Percentiles rank a stretch among this genome's conserved stretches.
phyloP scores from a whole-genome alignment of 768 basidiomycete genomes.

The Cyathus striatus region DNA sequence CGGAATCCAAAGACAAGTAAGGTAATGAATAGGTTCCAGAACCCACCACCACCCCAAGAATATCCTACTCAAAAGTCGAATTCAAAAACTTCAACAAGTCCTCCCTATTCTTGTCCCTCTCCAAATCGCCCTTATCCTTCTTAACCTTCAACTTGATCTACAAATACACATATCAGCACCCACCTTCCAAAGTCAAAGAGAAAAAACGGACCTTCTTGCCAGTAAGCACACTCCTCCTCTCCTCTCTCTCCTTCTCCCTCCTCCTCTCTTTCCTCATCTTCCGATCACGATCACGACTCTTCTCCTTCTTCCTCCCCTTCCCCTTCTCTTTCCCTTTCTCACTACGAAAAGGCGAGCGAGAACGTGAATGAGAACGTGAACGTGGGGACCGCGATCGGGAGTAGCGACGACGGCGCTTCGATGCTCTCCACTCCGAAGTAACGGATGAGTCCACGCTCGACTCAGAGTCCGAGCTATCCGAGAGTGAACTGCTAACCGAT shows the following conservation, averaged over 20 bases:
- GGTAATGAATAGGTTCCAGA: no score
- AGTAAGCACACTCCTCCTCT: conserved; percentile 51
- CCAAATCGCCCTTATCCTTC: conserved; percentile 51
- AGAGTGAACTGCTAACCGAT: neutral
- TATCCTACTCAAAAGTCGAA: conserved; percentile 39
- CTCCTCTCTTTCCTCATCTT: conserved; percentile 31
- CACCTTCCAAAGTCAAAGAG: neutral
- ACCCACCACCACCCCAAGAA: no score
- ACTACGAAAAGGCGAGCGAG: conserved; percentile 2
- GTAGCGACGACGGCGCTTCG: conserved; percentile 2
- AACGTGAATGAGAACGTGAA: conserved; percentile 1
- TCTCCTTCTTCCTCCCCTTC: neutral
- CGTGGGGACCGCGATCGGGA: no score
- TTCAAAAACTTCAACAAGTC: conserved; percentile 53
- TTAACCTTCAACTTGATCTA: conserved; percentile 64
- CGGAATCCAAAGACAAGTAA: no score
- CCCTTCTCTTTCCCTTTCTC: conserved; percentile 8
- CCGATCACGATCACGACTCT: conserved; percentile 16
- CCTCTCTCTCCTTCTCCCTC: conserved; percentile 35
- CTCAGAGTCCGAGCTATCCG: neutral
- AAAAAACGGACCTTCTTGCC: conserved; percentile 47
- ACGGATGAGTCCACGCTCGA: neutral
- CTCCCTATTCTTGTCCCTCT: conserved; percentile 51
- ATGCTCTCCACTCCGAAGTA: neutral
- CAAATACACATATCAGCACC: neutral